phyloP scores from a whole-genome alignment of 2,329 filamentous ascomycete species.

The Stagonosporopsis cucurbitacearum region DNA sequence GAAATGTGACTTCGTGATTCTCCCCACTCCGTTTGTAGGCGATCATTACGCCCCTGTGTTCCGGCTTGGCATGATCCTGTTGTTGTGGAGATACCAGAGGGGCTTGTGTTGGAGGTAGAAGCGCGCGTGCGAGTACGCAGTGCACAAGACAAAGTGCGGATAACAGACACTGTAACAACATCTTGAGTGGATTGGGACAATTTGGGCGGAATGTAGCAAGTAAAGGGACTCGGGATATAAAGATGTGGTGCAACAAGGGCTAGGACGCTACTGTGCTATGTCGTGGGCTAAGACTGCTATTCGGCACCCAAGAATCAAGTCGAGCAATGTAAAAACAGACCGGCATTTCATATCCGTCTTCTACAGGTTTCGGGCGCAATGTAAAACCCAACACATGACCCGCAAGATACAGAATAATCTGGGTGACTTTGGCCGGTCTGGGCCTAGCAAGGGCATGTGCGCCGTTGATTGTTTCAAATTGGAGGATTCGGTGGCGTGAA shows the following conservation, averaged over 20 bases:
- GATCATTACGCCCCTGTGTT: not conserved
- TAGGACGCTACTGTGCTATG: constrained; percentile 4
- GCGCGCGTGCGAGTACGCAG: not conserved
- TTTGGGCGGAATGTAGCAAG: not conserved
- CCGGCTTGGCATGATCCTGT: not conserved
- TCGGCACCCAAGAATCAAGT: not conserved
- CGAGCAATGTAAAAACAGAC: not conserved
- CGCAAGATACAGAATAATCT: not conserved
- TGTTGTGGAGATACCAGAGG: not conserved
- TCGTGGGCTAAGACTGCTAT: constrained; percentile 5
- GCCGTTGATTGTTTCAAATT: constrained; percentile 15
- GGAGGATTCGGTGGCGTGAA: not conserved
- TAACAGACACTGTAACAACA: not conserved
- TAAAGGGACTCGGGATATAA: not conserved
- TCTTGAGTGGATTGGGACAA: not conserved
- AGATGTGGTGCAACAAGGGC: not conserved
- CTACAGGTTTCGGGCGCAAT: not conserved
- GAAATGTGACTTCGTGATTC: constrained; percentile 17
- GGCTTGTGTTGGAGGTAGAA: not conserved
- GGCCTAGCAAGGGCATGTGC: constrained; percentile 10
- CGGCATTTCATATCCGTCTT: constrained; percentile 1
- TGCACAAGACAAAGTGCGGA: not conserved
- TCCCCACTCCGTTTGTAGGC: constrained; percentile 9
- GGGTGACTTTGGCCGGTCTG: constrained; percentile 7
- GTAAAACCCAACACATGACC: constrained; percentile 9